phyloP scores from a whole-genome alignment of 1,284 basidiomycete genomes.

The Naganishia cerealis region DNA sequence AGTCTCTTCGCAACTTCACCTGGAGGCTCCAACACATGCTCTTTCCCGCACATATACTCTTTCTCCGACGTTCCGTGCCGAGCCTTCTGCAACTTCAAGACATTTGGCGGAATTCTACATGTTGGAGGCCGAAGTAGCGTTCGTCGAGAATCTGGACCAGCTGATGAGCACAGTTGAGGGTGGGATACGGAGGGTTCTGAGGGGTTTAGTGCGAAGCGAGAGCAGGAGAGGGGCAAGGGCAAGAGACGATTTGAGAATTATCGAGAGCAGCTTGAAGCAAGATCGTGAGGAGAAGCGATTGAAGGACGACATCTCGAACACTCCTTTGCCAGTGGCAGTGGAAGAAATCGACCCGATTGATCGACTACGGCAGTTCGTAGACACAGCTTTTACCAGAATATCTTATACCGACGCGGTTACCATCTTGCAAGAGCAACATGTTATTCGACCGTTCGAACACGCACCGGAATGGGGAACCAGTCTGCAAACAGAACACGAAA shows the following conservation, averaged over 20 bases:
- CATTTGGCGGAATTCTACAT: conserved; percentile 99
- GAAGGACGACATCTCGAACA: background rate
- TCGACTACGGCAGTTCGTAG: conserved; percentile 32
- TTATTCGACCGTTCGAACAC: conserved; percentile 58
- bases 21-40: conserved; percentile 80
- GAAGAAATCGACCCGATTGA: conserved; percentile 11
- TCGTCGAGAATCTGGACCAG: conserved; percentile 57
- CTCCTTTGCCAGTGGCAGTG: too few relatives aligned
- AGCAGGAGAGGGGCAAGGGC: conserved; percentile 35
- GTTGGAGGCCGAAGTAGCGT: conserved; percentile 89
- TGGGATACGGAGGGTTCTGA: conserved; percentile 47
- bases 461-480: conserved; percentile 68
- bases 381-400: conserved; percentile 60
- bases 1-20: conserved; percentile 91
- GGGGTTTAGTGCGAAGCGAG: conserved; percentile 35
- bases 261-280: conserved; percentile 28
- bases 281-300: conserved; percentile 20
- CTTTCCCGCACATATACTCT: conserved; percentile 84
- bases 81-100: conserved; percentile 80
- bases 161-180: conserved; percentile 73
- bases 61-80: conserved; percentile 88
- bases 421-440: conserved; percentile 59
- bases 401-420: conserved; percentile 75
- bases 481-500: conserved; percentile 87
- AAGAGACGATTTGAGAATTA: conserved; percentile 40